Conservation (phyloP, 2,329 filamentous ascomycete species). For the Curvularia spicifera region DNA sequence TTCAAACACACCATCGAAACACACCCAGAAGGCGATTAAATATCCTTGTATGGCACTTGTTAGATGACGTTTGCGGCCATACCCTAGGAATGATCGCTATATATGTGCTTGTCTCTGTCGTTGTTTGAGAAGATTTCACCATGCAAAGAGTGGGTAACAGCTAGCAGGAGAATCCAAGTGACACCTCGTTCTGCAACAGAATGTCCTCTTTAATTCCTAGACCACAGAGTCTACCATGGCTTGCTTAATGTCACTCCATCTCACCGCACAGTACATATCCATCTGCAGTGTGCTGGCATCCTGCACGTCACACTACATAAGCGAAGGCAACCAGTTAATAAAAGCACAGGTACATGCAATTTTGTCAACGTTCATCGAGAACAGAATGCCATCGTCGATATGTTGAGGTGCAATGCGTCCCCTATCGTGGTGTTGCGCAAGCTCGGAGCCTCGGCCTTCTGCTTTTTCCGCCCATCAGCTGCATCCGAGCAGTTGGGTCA, state of each 20-base stretch:
- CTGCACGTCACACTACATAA: background rate
- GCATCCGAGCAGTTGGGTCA: background rate
- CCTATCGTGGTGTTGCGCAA: background rate
- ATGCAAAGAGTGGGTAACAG: background rate
- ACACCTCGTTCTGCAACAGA: background rate
- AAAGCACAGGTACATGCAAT: background rate
- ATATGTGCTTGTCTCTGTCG: background rate
- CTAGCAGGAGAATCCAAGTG: background rate
- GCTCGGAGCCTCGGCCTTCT: conserved; percentile 6
- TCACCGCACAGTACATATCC: background rate
- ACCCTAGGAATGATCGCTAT: background rate
- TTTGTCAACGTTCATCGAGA: background rate
- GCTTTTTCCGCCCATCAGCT: background rate
- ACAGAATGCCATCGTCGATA: background rate
- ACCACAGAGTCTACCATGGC: background rate
- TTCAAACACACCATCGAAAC: background rate
- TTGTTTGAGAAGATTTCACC: background rate
- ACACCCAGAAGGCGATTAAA: background rate
- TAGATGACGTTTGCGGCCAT: background rate
- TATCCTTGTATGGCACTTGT: background rate
- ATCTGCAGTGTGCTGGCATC: background rate
- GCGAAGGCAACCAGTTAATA: background rate
- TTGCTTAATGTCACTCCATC: background rate
- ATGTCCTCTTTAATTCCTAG: background rate
- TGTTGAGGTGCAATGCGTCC: background rate